Base-by-base conservation (phyloP, 2,329 filamentous ascomycete species). In the Beauveria pseudobassiana region DNA sequence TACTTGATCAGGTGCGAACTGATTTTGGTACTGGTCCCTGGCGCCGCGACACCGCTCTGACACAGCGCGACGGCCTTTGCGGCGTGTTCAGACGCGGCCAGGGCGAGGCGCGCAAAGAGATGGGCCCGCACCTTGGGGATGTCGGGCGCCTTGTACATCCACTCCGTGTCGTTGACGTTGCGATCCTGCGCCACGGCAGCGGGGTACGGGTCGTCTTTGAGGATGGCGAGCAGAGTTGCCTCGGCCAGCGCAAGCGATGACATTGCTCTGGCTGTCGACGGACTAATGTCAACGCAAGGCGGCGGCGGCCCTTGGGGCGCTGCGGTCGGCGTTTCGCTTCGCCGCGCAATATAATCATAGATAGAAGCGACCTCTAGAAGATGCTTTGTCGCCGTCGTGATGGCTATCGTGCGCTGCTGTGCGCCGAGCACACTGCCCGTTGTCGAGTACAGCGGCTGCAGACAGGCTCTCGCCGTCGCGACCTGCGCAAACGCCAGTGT, bases 121-220 rank as follows among this genome's bases (percentile, higher is more conserved):
- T 96, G 87, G 9, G 91, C 91, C 52, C 93, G 87, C 20, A 96
- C 92, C 71, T 93, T 93, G 34, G 92, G 89, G 54, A 97, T 90
- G 56, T 91, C 86, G 0, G 93, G 91, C 0, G 91, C 84, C 69
- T 89, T 91, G 73, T 95, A 96, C 92, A 98, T 98, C 93, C 93
- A 99, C 67, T 98, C 93, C 64, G 84, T 91, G 73, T 93, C 91
- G 67, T 88, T 86, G 59, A 87, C 85, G 70, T 96, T 96, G 53
- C 93, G 83, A 62, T 88, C 85, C 69, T 96, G 90, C 1, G 91
- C 86, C 2, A 96, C 88, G 7, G 87, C 84, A 1, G 89, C 87
- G 1, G 93, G 89, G 70, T 97, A 98, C 0, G 93, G 92, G 69
- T 99, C 95, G 71, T 98, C 93, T 68, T 98, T 98, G 55, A 96